Evolutionary conservation across 1,284 basidiomycete species (phyloP).

Genomic region (Cystobasidiaceae sp.): DNA sequence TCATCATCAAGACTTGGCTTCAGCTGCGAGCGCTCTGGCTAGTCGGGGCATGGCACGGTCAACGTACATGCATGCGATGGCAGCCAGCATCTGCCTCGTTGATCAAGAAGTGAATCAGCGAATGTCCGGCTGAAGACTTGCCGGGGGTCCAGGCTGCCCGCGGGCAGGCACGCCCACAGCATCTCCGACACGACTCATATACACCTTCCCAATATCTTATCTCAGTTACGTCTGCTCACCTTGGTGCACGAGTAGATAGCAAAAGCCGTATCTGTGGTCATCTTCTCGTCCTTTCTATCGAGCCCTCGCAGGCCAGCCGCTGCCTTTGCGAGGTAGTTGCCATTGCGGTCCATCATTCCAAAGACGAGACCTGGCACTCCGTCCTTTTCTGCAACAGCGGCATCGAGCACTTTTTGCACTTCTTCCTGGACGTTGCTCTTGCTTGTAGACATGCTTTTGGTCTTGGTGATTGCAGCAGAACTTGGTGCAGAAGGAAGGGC

Average conservation of each 20-base stretch:
- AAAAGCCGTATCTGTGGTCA: conserved; percentile 35
- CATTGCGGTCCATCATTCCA: conserved; percentile 37
- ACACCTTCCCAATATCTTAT: background rate
- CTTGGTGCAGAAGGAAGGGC: too few species aligned
- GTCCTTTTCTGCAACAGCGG: background rate
- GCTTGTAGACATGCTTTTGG: background rate
- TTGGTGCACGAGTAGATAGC: conserved; percentile 42
- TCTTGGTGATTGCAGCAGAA: too few species aligned
- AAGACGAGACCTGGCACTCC: conserved; percentile 36
- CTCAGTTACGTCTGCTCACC: background rate
- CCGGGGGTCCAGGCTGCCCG: background rate
- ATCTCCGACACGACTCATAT: background rate
- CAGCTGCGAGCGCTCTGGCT: background rate
- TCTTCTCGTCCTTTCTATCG: conserved; percentile 34
- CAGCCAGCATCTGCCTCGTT: conserved; percentile 34
- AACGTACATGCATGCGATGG: conserved; percentile 37
- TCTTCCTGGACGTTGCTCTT: conserved; percentile 6
- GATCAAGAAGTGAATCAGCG: background rate
- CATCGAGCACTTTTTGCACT: conserved; percentile 13
- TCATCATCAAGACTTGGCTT: too few species aligned
- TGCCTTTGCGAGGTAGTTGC: conserved; percentile 36
- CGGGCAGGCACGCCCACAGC: background rate
- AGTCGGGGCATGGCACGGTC: too few species aligned
- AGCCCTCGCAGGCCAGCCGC: conserved; percentile 37
- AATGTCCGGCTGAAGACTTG: background rate